phyloP scores from a whole-genome alignment of 2,329 filamentous ascomycete species.

The Fusarium sp. region DNA sequence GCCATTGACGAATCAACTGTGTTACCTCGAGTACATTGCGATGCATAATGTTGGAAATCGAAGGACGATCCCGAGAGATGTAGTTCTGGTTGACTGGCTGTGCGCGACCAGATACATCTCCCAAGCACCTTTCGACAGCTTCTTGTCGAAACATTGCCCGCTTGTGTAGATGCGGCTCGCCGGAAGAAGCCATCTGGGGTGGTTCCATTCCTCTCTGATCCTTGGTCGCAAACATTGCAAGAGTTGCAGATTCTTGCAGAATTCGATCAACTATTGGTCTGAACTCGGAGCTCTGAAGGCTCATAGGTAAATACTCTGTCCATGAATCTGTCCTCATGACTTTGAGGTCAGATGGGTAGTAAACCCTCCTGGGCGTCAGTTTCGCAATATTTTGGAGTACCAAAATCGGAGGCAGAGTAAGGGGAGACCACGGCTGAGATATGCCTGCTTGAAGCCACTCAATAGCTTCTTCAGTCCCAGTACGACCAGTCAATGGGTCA shows the following conservation, averaged over 20 bases:
- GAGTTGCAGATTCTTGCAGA: conserved; percentile 50
- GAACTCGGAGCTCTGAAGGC: conserved; percentile 56
- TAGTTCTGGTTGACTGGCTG: conserved; percentile 27
- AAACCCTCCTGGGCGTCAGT: conserved; percentile 54
- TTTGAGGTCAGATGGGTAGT: conserved; percentile 56
- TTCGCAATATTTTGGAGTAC: conserved; percentile 30
- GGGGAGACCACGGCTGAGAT: conserved; percentile 64
- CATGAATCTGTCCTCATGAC: conserved; percentile 56
- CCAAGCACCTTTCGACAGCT: conserved; percentile 30
- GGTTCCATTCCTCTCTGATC: conserved; percentile 13
- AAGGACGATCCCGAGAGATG: conserved; percentile 42
- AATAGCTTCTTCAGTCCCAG: conserved; percentile 73
- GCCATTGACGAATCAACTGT: conserved; percentile 34
- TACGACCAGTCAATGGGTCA: conserved; percentile 71
- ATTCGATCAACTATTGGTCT: conserved; percentile 53
- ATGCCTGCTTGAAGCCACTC: conserved; percentile 64
- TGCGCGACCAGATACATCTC: conserved; percentile 13
- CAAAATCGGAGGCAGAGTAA: conserved; percentile 37
- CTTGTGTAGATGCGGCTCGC: conserved; percentile 39
- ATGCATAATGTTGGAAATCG: conserved; percentile 35
- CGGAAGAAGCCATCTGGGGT: neutral
- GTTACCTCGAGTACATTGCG: conserved; percentile 46
- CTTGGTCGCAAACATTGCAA: conserved; percentile 43
- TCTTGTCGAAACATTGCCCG: conserved; percentile 40
- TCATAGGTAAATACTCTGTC: conserved; percentile 48